Base-by-base conservation (phyloP, 2,329 filamentous ascomycete species). In the Diplocarpon mali region DNA sequence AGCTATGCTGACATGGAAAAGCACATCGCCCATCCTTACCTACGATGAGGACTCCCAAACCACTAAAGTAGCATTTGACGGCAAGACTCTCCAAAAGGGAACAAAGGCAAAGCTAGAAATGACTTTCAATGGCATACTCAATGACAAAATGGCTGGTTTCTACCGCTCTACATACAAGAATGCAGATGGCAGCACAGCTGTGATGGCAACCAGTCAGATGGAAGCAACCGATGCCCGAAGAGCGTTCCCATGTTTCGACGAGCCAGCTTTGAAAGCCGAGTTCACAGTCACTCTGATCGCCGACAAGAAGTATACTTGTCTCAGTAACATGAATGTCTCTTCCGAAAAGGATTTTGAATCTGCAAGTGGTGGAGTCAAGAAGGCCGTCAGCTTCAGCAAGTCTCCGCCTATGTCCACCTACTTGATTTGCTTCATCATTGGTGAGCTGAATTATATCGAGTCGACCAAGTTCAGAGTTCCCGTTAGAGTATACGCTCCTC, bases 81-180 rank as follows among this genome's bases (percentile, higher is more conserved):
- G 15, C 28, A 74, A 88, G 62, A 73, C 71, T 38, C 70, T 96
- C 49, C 65, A 77, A 16, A 83, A 83, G 51, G 87, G 85, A 17
- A 73, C 76, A 59, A 89, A 88, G 70, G 85, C 84, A 15, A 80
- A 81, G 66, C 67, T 93, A 50, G 80, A 80, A 60, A 77, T 88
- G 58, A 81, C 75, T 55, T 95, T 93, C 66, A 80, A 76, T 9
- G 88, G 88, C 34, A 74, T 72, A 35, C 69, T 95, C 59, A 95
- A 94, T 65, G 85, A 94, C 64, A 90, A 92, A 67, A 94, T 96
- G 87, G 89, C 89, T 39, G 90, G 90, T 38, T 96, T 96, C 75
- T 96, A 96, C 68, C 80, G 90, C 47, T 95, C 88, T 1, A 93
- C 87, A 6, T 96, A 90, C 72, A 93, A 92, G 71, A 80, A 78